A percentile compares a stretch with the other conserved stretches of the same genome.
phyloP scores from a whole-genome alignment of 2,329 filamentous ascomycete species.

The Aphanoascus verrucosus region DNA sequence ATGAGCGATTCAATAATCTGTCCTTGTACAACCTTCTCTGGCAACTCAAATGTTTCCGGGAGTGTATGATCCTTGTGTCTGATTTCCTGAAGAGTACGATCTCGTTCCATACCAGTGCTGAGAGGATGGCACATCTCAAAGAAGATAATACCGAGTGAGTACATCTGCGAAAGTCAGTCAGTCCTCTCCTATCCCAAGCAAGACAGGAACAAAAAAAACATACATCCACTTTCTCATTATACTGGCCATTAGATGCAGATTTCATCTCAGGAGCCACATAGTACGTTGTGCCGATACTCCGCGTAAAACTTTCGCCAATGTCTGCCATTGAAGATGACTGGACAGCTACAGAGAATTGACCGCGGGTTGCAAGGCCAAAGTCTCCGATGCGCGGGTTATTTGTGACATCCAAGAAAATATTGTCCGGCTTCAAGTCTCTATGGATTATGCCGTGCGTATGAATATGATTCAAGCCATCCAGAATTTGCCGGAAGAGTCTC shows the following conservation, averaged over 20 bases:
- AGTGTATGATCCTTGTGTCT: constrained; percentile 57
- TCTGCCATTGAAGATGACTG: constrained; percentile 28
- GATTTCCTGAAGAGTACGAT: constrained; percentile 56
- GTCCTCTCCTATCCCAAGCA: not conserved
- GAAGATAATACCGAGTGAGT: constrained; percentile 91
- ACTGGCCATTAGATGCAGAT: constrained; percentile 61
- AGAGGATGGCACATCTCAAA: constrained; percentile 82
- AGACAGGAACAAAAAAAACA: constrained; percentile 27
- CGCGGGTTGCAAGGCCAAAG: constrained; percentile 86
- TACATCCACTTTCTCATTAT: constrained; percentile 86
- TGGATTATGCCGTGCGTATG: constrained; percentile 88
- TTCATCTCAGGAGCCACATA: constrained; percentile 91
- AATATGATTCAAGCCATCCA: constrained; percentile 83
- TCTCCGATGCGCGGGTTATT: constrained; percentile 94
- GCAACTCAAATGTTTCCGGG: constrained; percentile 59
- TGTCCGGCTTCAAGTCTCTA: constrained; percentile 91
- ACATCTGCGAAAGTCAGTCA: constrained; percentile 53
- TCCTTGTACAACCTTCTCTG: constrained; percentile 58
- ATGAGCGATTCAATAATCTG: constrained; percentile 71
- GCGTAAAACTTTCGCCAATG: constrained; percentile 35
- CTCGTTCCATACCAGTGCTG: constrained; percentile 53
- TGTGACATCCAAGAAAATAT: constrained; percentile 85
- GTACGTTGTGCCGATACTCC: constrained; percentile 64
- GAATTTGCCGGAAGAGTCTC: constrained; percentile 80
- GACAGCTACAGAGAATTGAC: constrained; percentile 46